Base-by-base conservation (phyloP, 2,329 filamentous ascomycete genomes). In the Aspergillus sp. region DNA sequence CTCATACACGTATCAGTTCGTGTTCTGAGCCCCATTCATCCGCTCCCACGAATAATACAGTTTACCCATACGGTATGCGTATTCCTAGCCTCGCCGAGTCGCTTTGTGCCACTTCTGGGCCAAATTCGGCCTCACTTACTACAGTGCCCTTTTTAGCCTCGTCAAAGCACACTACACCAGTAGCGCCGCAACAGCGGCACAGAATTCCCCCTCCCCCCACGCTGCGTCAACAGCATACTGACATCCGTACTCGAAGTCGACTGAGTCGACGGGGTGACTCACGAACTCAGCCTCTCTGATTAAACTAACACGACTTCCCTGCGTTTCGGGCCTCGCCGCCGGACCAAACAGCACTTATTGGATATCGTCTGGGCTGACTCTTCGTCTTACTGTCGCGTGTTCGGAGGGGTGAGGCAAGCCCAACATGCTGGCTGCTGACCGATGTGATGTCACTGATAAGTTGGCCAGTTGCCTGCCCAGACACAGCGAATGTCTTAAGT, bases 1-100 rank as follows among this genome's bases (percentile, higher is more conserved):
- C 48, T 37, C 24, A 44, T 42, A 57, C 49, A 3, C 13, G 50
- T 52, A 42, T 34, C 12, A 22, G 9, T 33, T 7, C 41, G 13
- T 5, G 24, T 24, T 24, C 6, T 7, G 6, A 27, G 13, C 13
- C 5, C n/a, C 34, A 3, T 47, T 13, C 17, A 15, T 9, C 19
- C 39, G 27, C 33, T 12, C 24, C 39, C 45, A 56, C 24, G 15
- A 15, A n/a, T 13, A 17, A 42, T 56, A 30, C 24, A 30, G 9
- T 22, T 44, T 57, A 52, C 37, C 5, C 24, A 48, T 37, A 53
- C 55, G 42, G 55, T 53, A 41, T 13, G 7, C 20, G 55, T 57
- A 51, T 40, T 45, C n/a, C 3, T 13, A 17, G 33, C 44, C 33
- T 51, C 24, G 2, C 20, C n/a, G 24, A 24, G n/a, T 44, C 8